A percentile compares a stretch with the other conserved stretches of the same genome.
phyloP scores from a whole-genome alignment of 1,284 basidiomycete species.

The Volvariella volvacea region DNA sequence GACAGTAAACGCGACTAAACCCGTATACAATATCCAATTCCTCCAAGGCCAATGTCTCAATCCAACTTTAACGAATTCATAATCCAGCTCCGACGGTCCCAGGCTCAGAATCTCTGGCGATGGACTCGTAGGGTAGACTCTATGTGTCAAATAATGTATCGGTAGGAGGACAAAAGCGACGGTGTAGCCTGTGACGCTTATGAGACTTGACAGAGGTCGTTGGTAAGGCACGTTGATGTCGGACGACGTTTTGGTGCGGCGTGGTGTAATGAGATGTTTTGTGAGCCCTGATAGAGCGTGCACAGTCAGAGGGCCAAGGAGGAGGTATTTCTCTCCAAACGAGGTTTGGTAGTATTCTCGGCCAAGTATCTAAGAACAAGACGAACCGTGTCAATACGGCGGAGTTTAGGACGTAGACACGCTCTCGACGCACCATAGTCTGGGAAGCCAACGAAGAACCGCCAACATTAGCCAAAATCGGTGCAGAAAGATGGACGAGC shows the following conservation, averaged over 20 bases:
- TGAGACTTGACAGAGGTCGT: slow-evolving; percentile 35
- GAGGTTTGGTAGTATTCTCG: slow-evolving; percentile 73
- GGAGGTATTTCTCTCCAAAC: slow-evolving; percentile 56
- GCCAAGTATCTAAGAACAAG: slow-evolving; percentile 52
- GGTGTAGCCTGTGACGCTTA: slow-evolving; percentile 53
- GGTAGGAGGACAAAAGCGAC: slow-evolving; percentile 47
- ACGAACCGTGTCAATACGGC: not conserved
- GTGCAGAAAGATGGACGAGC: slow-evolving; percentile 56
- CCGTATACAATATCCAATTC: slow-evolving; percentile 53
- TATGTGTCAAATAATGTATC: slow-evolving; percentile 58
- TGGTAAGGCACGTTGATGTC: slow-evolving; percentile 4
- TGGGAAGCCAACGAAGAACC: slow-evolving; percentile 59
- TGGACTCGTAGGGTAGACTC: slow-evolving; percentile 39
- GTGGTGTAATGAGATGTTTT: slow-evolving; percentile 42
- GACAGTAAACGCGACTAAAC: slow-evolving; percentile 42
- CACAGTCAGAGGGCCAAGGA: slow-evolving; percentile 51
- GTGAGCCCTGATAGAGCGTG: slow-evolving; percentile 50
- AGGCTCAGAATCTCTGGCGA: slow-evolving; percentile 44
- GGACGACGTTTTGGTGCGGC: slow-evolving; percentile 12
- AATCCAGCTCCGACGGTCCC: slow-evolving; percentile 69
- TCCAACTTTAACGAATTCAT: slow-evolving; percentile 66
- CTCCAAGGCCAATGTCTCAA: slow-evolving; percentile 53
- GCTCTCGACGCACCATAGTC: slow-evolving; percentile 48
- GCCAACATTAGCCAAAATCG: slow-evolving; percentile 57
- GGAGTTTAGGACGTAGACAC: not conserved